Conservation (phyloP, 371 early-diverging fungal genomes). For the Rhizopus stolonifer region DNA sequence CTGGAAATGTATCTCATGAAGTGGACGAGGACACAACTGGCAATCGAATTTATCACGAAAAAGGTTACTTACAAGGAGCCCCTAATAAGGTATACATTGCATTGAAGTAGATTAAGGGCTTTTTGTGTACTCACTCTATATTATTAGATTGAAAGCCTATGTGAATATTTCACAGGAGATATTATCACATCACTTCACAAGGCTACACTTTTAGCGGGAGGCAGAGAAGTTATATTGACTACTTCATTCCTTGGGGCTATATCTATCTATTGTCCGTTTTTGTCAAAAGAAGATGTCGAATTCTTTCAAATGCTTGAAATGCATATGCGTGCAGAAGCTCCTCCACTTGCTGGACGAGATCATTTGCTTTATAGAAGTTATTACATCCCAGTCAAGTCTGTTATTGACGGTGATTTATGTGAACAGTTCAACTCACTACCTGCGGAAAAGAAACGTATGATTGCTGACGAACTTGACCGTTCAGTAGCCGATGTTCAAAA, state of each 20-base stretch:
- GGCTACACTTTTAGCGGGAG: constrained; percentile 79
- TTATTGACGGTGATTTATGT: constrained; percentile 93
- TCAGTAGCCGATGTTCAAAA: constrained; percentile 84
- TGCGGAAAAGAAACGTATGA: constrained; percentile 65
- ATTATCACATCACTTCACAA: constrained; percentile 79
- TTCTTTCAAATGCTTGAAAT: constrained; percentile 93
- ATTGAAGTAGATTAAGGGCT: background rate
- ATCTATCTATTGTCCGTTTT: constrained; percentile 84
- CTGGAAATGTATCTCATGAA: constrained; percentile 62
- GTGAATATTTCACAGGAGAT: constrained; percentile 86
- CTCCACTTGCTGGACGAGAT: constrained; percentile 86
- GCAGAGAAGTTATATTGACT: constrained; percentile 83
- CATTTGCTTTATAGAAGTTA: constrained; percentile 83
- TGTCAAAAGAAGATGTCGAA: constrained; percentile 86
- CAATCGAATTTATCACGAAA: constrained; percentile 74
- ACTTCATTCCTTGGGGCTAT: constrained; percentile 85
- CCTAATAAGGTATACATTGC: constrained; percentile 75
- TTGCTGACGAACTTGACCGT: constrained; percentile 90
- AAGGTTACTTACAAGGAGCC: constrained; percentile 80
- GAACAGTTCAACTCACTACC: constrained; percentile 77
- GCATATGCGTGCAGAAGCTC: constrained; percentile 77
- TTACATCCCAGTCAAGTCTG: constrained; percentile 80
- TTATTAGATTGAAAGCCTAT: constrained; percentile 54
- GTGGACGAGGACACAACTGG: constrained; percentile 90
- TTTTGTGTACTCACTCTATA: background rate